Evolutionary conservation across 179 eudicot genomes (phyloP).

Genomic region (Beta macrorhiza): DNA sequence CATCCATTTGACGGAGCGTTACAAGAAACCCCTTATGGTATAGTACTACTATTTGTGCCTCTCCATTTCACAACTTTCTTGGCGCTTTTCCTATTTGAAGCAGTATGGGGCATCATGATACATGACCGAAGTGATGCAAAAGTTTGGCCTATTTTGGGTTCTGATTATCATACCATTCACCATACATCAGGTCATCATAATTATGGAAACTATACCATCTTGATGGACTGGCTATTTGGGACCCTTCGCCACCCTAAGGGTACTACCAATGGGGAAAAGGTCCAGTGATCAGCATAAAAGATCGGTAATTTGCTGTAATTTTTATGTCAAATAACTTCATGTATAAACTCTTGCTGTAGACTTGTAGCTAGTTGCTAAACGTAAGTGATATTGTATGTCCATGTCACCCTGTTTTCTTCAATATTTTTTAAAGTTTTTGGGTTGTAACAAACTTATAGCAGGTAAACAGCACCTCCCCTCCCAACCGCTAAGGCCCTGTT

Average conservation of each 20-base stretch:
- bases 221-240: constrained; percentile 22
- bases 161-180: constrained; percentile 26
- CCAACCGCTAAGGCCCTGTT: too few species aligned
- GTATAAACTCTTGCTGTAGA: background rate
- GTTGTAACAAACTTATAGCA: too few species aligned
- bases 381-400: too few species aligned
- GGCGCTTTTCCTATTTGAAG: constrained; percentile 11
- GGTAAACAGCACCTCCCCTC: too few species aligned
- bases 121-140: constrained; percentile 16
- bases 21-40: constrained; percentile 7
- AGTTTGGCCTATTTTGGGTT: constrained; percentile 25
- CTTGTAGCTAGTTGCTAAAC: too few species aligned
- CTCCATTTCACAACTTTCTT: constrained; percentile 5
- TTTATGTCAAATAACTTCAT: background rate
- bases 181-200: constrained; percentile 14
- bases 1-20: constrained; percentile 24
- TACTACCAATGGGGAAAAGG: background rate
- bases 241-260: constrained; percentile 15
- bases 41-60: constrained; percentile 9
- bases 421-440: too few species aligned
- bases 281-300: background rate
- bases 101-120: constrained; percentile 14
- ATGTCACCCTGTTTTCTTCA: too few species aligned
- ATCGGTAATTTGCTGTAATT: background rate
- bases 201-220: constrained; percentile 16